Base-by-base conservation (phyloP, 78 protist species). In the Speleostelium caveatum region DNA sequence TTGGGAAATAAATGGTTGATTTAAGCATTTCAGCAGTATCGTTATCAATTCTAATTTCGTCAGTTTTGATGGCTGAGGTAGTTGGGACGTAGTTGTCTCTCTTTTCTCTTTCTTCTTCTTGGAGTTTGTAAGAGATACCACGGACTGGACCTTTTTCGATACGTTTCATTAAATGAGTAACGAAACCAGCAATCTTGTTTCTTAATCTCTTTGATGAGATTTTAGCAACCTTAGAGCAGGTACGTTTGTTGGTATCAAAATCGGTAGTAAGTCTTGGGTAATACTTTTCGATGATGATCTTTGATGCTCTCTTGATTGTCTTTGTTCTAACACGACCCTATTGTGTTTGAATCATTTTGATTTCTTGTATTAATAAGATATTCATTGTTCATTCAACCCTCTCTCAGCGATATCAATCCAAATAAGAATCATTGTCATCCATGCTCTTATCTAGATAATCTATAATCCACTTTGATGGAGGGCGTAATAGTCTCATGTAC, bases 71-170 rank as follows among this genome's bases (percentile, higher is more conserved):
- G 74, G 95, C 99, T 22, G 99, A 98, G 65, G 83, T 75, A 51
- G 94, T 96, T 71, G 99, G 99, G 45, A 99, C 99, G 95, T 94
- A 98, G 96, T 99, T 98, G 94, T 98, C 99, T 56, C 99, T 94
- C 77, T 99, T 97, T 98, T 99, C 99, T 71, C 99, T 98, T 96
- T 99, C 99, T 95, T 99, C 99, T 96, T 99, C 99, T 92, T 97
- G 99, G 33, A 99, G 94, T 92, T 98, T 98, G 86, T 97, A 95
- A 22, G 99, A 98, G 73, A 97, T 97, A 51, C 99, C 99, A 39
- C 99, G 99, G 56, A 99, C 99, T 61, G 99, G 99, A 2, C 99
- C 99, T 28, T 85, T 69, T 87, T 90, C 96, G 51, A 98, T 97
- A 75, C 99, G 97, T 96, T 93, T 95, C 99, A 99, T 98, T 89